These are phyloP conservation scores for Amoebophrya sp. DNA, from an alignment of 169 alveolate genomes.

Conservation along the genomic window DNA sequence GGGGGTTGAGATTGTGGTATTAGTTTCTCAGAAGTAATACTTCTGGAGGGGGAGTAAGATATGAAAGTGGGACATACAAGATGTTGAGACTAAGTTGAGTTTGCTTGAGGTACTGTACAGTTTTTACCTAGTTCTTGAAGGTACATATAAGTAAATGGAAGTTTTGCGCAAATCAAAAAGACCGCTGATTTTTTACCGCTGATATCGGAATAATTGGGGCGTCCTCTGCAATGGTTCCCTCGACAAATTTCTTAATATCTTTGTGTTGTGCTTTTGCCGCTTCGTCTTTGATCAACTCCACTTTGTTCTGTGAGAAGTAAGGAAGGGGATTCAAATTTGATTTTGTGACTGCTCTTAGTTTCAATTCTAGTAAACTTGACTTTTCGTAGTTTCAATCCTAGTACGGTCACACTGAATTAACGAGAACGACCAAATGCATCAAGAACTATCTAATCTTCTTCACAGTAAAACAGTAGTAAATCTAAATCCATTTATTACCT, in stretches of 20 bases:
- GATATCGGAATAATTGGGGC: slow-evolving; percentile 91
- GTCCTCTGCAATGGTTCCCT: slow-evolving; percentile 93
- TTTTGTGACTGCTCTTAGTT: not conserved
- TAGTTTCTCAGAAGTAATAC: too few relatives aligned
- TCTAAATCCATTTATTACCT: slow-evolving; percentile 36
- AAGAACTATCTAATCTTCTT: not conserved
- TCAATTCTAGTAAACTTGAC: not conserved
- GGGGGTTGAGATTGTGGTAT: too few relatives aligned
- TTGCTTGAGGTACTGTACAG: too few relatives aligned
- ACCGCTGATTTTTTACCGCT: too few relatives aligned
- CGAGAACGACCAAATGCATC: not conserved
- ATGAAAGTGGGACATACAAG: too few relatives aligned
- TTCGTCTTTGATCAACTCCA: slow-evolving; percentile 92
- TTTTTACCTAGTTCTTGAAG: too few relatives aligned
- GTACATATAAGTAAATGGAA: too few relatives aligned
- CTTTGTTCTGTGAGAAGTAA: slow-evolving; percentile 89
- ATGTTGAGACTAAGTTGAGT: too few relatives aligned
- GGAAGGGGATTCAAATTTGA: not conserved
- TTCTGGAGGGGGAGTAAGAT: too few relatives aligned
- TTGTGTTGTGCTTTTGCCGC: slow-evolving; percentile 89
- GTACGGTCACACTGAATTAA: not conserved
- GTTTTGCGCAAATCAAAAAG: not conserved
- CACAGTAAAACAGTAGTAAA: not conserved
- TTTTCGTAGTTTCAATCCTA: not conserved
- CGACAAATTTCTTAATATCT: slow-evolving; percentile 80